Base-by-base conservation (phyloP, 257 asterid species). In the Salvia hispanica region DNA sequence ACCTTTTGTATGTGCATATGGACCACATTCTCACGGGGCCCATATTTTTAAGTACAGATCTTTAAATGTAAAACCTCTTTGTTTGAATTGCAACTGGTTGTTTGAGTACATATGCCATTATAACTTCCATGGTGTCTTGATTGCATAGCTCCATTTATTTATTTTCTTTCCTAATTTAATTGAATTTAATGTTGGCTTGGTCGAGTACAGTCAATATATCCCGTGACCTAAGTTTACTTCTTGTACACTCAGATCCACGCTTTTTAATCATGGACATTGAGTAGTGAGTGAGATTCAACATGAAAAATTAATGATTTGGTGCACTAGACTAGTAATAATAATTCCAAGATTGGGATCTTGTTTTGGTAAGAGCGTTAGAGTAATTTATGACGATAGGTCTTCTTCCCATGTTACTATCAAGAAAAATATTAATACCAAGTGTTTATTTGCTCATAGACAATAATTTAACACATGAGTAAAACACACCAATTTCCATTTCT, bases 271-370 rank as follows among this genome's bases (percentile, higher is more conserved):
- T 48, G 14, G 7, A 46, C 5, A 14, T 15, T 15, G 12, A 50
- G 11, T n/a, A n/a, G n/a, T 14, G 56, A 25, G 31, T 25, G 31
- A 25, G 39, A 34, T 34, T 9, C 13, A 21, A 16, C 9, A 18
- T 66, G 53, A 37, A 39, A 9, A 46, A 12, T 47, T 11, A 14
- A 14, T n/a, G 56, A 39, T 25, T 61, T 70, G 28, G 62, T 58
- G 66, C 16, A 69, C 15, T 9, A 11, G 12, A 14, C 7, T 39
- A 15, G 63, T 34, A 8, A 40, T 39, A 58, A 58, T 58, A 56
- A 54, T n/a, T 40, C 72, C 69, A 70, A 74, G 58, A 74, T 28
- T 59, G 58, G 59, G 56, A 66, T 74, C 46, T 51, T 59, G 78
- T 61, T 14, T 21, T 42, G 54, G 36, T 25, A 11, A 50, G 51